Conservation (phyloP, 2,329 filamentous ascomycete species). For the Sclerotinia glacialis region DNA sequence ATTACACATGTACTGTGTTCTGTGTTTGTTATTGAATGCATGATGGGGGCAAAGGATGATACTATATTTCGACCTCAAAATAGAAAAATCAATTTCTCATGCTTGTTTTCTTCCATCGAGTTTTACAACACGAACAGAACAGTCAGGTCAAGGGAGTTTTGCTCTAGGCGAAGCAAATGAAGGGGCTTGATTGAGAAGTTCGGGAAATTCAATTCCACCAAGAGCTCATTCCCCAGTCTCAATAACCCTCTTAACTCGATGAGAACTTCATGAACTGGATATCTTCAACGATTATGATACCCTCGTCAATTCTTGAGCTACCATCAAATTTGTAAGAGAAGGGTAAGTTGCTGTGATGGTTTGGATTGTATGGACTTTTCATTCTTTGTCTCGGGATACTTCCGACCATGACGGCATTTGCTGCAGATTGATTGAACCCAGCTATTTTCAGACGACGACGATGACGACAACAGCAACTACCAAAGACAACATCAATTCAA, state of each 20-base stretch:
- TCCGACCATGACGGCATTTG: slow-evolving; percentile 15
- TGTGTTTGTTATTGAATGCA: slow-evolving; percentile 2
- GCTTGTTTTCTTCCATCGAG: background rate
- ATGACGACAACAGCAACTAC: background rate
- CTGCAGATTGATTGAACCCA: slow-evolving; percentile 16
- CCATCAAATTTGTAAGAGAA: background rate
- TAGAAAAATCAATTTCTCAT: slow-evolving; percentile 7
- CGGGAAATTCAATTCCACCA: background rate
- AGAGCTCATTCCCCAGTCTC: background rate
- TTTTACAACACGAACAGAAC: background rate
- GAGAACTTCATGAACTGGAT: background rate
- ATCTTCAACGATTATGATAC: background rate
- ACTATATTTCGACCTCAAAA: background rate
- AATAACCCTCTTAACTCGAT: background rate
- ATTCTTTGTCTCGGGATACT: slow-evolving; percentile 18
- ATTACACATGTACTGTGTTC: background rate
- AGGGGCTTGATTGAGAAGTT: slow-evolving; percentile 13
- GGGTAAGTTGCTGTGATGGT: background rate
- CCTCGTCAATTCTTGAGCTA: background rate
- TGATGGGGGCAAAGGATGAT: background rate
- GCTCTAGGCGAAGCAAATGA: slow-evolving; percentile 6
- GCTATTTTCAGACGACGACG: slow-evolving; percentile 12
- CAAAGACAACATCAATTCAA: background rate
- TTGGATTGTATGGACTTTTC: background rate
- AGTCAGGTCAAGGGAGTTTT: background rate